Evolutionary conservation across 345 rosid species (phyloP), one percentile per base, ranked within the genome.

Genomic region (Lumnitzera racemosa): DNA sequence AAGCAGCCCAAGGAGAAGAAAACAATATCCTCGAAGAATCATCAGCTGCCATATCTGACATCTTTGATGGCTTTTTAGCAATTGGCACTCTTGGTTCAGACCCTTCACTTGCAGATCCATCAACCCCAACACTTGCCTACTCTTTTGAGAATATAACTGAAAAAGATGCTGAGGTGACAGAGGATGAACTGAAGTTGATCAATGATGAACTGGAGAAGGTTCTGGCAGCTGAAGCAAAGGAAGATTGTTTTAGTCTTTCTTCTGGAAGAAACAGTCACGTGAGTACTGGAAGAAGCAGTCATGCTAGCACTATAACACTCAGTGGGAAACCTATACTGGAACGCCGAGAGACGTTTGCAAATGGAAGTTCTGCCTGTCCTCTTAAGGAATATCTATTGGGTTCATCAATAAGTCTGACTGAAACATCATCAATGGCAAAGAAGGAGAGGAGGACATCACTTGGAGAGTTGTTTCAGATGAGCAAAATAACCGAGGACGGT

Each of bases 41-140:
- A 16, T 59, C 81, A 46, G 68, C 78, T 56, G 81, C 75, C 52
- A 73, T 74, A 46, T 73, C 89, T 51, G 87, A 85, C 64, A 70
- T 83, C 57, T 88, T 88, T 74, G 84, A 86, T 47, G 96, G 96
- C 24, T 88, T 88, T 66, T 90, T 85, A 52, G 88, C 96, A 14
- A 88, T 85, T 15, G 92, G 96, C 0, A 85, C 92, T 53, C 74
- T 88, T 49, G 96, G 92, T 56, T 80, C 80, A 11, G 89, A 88
- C 51, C 67, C 79, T 43, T 62, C 63, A 52, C 65, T 53, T 55
- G 61, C 77, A 0, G 72, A 69, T 15, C 92, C 88, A 12, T 72
- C 92, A 46, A 85, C 90, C 14, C 96, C 96, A 46, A 77, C 96
- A 53, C 84, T 87, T 62, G 59, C 81, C 31, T 63, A 81, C 69